A percentile compares a stretch with the other conserved stretches of the same genome.
These are phyloP conservation scores for Daedaleopsis nitida DNA, from an alignment of 768 basidiomycete species.

Conservation along the genomic window DNA sequence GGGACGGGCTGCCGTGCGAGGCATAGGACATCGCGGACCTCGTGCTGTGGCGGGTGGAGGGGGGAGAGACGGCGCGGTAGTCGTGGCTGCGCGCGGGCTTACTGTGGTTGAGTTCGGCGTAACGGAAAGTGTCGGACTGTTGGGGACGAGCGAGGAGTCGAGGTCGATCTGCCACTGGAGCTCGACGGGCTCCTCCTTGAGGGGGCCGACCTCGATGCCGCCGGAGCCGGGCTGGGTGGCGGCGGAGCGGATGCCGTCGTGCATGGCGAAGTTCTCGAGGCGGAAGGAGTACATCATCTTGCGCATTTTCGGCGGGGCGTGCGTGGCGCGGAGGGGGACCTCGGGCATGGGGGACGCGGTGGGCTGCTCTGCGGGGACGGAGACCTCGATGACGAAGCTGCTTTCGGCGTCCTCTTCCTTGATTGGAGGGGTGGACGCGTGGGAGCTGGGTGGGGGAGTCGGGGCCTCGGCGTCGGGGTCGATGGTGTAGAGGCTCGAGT, in stretches of 20 bases:
- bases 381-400: slow-evolving; percentile 23
- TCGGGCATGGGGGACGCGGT: slow-evolving; percentile 21
- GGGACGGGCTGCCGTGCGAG: slow-evolving; percentile 3
- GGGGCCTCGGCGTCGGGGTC: slow-evolving; percentile 11
- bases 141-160: slow-evolving; percentile 13
- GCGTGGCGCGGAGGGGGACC: slow-evolving; percentile 76
- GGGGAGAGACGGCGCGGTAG: not conserved
- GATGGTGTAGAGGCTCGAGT: slow-evolving; percentile 20
- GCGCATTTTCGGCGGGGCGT: slow-evolving; percentile 70
- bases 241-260: slow-evolving; percentile 49
- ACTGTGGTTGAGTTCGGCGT: not conserved
- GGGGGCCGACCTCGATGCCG: slow-evolving; percentile 52
- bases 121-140: not conserved
- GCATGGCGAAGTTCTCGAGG: slow-evolving; percentile 68
- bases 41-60: not conserved
- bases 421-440: slow-evolving; percentile 9
- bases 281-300: slow-evolving; percentile 79
- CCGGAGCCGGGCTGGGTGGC: slow-evolving; percentile 17
- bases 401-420: slow-evolving; percentile 22
- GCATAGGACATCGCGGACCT: not conserved
- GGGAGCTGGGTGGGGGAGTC: not conserved
- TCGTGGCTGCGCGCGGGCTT: not conserved
- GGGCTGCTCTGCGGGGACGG: slow-evolving; percentile 11
- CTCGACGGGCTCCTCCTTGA: slow-evolving; percentile 60
- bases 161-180: slow-evolving; percentile 67